A percentile compares a stretch with the other conserved stretches of the same genome.
These are phyloP conservation scores for Talaromyces verruculosus DNA, from an alignment of 2,329 filamentous ascomycete genomes.

Conservation along the genomic window DNA sequence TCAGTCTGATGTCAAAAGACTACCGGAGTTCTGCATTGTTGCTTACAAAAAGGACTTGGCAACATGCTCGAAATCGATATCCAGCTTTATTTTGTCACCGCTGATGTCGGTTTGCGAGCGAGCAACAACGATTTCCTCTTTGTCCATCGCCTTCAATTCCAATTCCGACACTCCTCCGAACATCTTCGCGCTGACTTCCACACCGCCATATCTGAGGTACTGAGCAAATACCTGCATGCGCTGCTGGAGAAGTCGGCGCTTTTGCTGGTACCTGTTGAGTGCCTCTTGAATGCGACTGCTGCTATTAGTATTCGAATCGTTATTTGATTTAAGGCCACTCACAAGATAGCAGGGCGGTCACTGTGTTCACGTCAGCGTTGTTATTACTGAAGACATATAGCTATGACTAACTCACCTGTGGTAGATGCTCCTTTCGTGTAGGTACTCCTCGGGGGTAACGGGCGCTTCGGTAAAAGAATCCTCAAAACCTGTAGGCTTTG, in stretches of 20 bases:
- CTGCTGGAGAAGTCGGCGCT: conserved; percentile 68
- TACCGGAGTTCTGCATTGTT: too few relatives aligned
- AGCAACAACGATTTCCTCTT: conserved; percentile 63
- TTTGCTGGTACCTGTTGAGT: conserved; percentile 75
- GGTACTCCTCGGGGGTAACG: conserved; percentile 67
- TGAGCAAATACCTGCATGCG: conserved; percentile 69
- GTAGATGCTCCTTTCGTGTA: conserved; percentile 69
- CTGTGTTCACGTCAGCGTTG: conserved; percentile 33
- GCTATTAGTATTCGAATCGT: neutral
- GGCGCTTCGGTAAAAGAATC: conserved; percentile 79
- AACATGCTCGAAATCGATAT: conserved; percentile 77
- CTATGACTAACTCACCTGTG: conserved; percentile 52
- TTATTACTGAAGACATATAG: too few relatives aligned
- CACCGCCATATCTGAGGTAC: conserved; percentile 79
- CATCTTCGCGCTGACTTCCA: conserved; percentile 62
- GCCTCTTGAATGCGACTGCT: conserved; percentile 77
- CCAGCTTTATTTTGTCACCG: conserved; percentile 65
- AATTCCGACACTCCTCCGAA: conserved; percentile 65
- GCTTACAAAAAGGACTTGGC: conserved; percentile 75
- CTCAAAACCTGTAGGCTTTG: conserved; percentile 68
- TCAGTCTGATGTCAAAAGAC: neutral
- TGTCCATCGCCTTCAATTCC: conserved; percentile 62
- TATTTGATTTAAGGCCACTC: conserved; percentile 29
- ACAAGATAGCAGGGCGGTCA: conserved; percentile 57
- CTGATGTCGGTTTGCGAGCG: conserved; percentile 51